Percentiles rank a stretch among this genome's conserved stretches.
Conservation (phyloP, 257 asterid genomes). For the Ajuga chamaepitys region DNA sequence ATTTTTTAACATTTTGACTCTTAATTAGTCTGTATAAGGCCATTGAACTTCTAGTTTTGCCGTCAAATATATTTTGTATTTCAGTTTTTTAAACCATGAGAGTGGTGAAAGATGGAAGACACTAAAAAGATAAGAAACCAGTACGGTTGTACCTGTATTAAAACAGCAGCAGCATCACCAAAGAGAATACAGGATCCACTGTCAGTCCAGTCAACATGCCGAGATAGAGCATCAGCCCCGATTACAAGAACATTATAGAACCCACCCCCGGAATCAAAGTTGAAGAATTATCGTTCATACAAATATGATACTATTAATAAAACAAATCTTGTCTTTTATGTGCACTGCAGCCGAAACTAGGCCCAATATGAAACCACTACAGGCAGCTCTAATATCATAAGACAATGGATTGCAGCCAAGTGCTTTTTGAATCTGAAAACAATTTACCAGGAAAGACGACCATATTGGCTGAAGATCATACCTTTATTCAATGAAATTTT, state of each 20-base stretch:
- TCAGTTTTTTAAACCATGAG: not conserved
- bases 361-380: constrained; percentile 89
- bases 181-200: constrained; percentile 96
- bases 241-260: constrained; percentile 90
- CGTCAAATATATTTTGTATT: no score
- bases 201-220: constrained; percentile 91
- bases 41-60: no score
- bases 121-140: not conserved
- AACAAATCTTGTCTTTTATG: not conserved
- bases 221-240: constrained; percentile 95
- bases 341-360: constrained; percentile 70
- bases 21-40: not conserved
- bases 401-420: constrained; percentile 97
- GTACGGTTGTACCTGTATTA: constrained; percentile 66
- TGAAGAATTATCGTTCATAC: not conserved
- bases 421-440: constrained; percentile 70
- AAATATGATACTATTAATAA: no score
- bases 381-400: constrained; percentile 93
- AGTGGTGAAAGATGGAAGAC: not conserved
- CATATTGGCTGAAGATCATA: no score
- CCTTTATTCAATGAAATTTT: no score
- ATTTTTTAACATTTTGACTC: no score
- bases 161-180: constrained; percentile 95
- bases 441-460: constrained; percentile 7
- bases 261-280: constrained; percentile 57